Evolutionary conservation across 2,329 filamentous ascomycete species (phyloP).

Genomic region (Beauveria bassiana): DNA sequence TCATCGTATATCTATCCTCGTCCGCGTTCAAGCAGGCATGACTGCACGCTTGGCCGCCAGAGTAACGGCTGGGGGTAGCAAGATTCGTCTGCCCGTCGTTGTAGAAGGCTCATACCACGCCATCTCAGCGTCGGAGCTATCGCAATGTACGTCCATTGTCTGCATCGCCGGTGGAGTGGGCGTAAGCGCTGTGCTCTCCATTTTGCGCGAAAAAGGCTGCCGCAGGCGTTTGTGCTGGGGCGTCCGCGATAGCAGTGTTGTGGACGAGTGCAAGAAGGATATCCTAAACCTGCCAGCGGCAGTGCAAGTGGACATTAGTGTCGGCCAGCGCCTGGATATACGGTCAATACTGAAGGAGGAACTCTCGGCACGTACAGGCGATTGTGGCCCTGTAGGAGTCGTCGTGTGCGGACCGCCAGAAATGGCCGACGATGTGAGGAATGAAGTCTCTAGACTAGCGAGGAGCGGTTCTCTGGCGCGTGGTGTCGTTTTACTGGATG

Average conservation of each 20-base stretch:
- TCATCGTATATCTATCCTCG: constrained; percentile 17
- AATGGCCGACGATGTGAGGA: constrained; percentile 23
- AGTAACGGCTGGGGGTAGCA: neutral
- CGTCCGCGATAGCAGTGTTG: constrained; percentile 16
- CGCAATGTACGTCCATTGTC: constrained; percentile 20
- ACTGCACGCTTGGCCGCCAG: constrained; percentile 16
- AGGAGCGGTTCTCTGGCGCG: constrained; percentile 14
- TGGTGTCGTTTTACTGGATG: constrained; percentile 20
- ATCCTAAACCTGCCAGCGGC: constrained; percentile 13
- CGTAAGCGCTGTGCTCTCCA: constrained; percentile 23
- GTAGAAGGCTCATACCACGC: constrained; percentile 23
- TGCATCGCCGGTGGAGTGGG: constrained; percentile 27
- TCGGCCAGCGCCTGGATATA: constrained; percentile 19
- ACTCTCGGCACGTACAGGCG: constrained; percentile 12
- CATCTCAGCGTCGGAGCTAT: constrained; percentile 16
- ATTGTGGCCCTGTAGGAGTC: constrained; percentile 17
- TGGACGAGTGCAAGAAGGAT: constrained; percentile 13
- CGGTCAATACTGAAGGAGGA: constrained; percentile 17
- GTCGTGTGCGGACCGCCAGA: constrained; percentile 22
- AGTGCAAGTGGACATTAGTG: constrained; percentile 17
- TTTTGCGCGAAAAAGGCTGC: constrained; percentile 13
- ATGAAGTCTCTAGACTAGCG: constrained; percentile 18
- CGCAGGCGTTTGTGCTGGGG: constrained; percentile 21
- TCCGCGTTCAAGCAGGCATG: constrained; percentile 19
- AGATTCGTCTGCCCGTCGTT: constrained; percentile 17